Conservation (phyloP, 2,329 filamentous ascomycete species). For the Phyllachora maydis region DNA sequence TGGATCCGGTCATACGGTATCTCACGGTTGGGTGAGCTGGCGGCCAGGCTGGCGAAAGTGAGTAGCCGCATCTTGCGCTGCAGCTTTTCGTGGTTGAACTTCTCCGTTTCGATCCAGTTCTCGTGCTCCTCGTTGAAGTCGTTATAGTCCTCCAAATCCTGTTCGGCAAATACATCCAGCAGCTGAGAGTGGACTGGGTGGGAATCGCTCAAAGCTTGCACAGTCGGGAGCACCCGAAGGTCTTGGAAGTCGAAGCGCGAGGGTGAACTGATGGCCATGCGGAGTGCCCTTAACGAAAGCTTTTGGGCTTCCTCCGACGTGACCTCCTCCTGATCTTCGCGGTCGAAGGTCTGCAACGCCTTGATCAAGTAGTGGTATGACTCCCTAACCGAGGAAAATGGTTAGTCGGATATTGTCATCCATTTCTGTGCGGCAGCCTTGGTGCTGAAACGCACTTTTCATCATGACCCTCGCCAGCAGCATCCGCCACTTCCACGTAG, state of each 20-base stretch:
- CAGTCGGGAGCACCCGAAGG: constrained; percentile 58
- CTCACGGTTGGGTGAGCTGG: constrained; percentile 63
- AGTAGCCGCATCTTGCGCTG: constrained; percentile 93
- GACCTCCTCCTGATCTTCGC: constrained; percentile 29
- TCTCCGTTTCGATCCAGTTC: constrained; percentile 61
- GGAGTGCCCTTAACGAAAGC: constrained; percentile 34
- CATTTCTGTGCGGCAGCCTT: background rate
- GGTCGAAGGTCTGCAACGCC: constrained; percentile 38
- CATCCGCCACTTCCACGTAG: constrained; percentile 64
- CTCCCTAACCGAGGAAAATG: constrained; percentile 18
- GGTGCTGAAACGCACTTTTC: constrained; percentile 36
- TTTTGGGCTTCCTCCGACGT: constrained; percentile 38
- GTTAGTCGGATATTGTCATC: too few relatives aligned
- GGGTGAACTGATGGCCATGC: constrained; percentile 28
- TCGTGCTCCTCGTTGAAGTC: constrained; percentile 88
- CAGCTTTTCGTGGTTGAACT: constrained; percentile 50
- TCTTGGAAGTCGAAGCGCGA: constrained; percentile 56
- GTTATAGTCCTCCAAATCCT: constrained; percentile 86
- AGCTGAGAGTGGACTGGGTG: constrained; percentile 77
- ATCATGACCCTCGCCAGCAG: constrained; percentile 60
- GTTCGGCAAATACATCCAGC: constrained; percentile 85
- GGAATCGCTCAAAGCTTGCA: constrained; percentile 72
- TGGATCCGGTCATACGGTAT: constrained; percentile 76
- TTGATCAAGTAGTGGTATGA: constrained; percentile 48
- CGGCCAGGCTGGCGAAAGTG: constrained; percentile 77